Conservation (phyloP, 1,284 basidiomycete species). For the Malassezia nana region DNA sequence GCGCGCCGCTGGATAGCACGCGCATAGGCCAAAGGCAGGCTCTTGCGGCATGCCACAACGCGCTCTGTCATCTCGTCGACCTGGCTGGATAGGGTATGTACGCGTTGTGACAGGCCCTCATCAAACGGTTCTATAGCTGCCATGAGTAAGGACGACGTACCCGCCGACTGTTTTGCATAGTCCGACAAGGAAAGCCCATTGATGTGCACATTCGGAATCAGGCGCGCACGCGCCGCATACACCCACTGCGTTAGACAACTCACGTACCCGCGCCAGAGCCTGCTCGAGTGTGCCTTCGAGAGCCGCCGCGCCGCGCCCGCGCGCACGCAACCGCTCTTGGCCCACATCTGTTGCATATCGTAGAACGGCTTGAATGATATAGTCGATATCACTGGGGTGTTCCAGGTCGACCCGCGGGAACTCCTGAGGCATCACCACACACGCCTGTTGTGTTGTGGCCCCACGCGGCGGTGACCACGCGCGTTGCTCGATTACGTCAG, state of each 20-base stretch:
- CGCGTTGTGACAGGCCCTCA: conserved; percentile 5
- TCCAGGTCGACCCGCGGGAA: conserved; percentile 17
- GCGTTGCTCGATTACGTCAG: neutral
- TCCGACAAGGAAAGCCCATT: conserved; percentile 13
- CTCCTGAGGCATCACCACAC: conserved; percentile 15
- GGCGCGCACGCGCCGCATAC: conserved; percentile 14
- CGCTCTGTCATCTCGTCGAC: conserved; percentile 16
- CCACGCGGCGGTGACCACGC: neutral
- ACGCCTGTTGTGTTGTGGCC: neutral
- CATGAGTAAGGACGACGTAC: neutral
- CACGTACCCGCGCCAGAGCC: conserved; percentile 14
- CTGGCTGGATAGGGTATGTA: conserved; percentile 6
- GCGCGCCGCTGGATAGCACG: conserved; percentile 5
- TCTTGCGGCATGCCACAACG: conserved; percentile 12
- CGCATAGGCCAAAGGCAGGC: conserved; percentile 8
- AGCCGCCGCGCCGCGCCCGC: neutral
- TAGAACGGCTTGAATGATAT: conserved; percentile 6
- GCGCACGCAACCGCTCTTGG: conserved; percentile 8
- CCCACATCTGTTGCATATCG: conserved; percentile 8
- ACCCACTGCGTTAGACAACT: conserved; percentile 6
- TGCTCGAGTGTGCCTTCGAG: conserved; percentile 13
- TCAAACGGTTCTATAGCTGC: conserved; percentile 17
- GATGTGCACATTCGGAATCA: conserved; percentile 13
- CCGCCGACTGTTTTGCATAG: conserved; percentile 14
- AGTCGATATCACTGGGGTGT: conserved; percentile 17